Percentiles rank a stretch among this genome's conserved stretches.
phyloP scores from a whole-genome alignment of 2,329 filamentous ascomycete species.

The Hypoxylon sp. region DNA sequence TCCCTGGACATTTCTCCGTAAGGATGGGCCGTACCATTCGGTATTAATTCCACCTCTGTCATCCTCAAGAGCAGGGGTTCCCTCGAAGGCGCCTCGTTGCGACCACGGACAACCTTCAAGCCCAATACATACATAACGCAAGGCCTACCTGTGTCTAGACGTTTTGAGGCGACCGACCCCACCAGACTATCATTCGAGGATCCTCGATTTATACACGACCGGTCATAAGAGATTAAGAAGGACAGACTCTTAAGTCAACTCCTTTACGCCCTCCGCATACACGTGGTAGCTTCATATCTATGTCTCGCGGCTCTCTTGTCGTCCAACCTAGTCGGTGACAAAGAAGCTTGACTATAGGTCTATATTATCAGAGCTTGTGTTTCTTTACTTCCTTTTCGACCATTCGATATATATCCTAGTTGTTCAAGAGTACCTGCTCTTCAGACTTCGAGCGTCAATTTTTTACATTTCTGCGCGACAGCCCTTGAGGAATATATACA shows the following conservation, averaged over 20 bases:
- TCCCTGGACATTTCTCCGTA: constrained; percentile 58
- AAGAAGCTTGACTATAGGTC: constrained; percentile 27
- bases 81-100: constrained; percentile 52
- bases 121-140: constrained; percentile 52
- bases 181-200: constrained; percentile 51
- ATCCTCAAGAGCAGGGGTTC: constrained; percentile 53
- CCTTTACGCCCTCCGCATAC: constrained; percentile 33
- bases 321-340: constrained; percentile 23
- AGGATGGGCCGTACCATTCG: constrained; percentile 53
- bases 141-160: constrained; percentile 51
- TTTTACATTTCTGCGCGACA: constrained; percentile 21
- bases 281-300: constrained; percentile 37
- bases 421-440: constrained; percentile 19
- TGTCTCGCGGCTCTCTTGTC: constrained; percentile 22
- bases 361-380: constrained; percentile 22
- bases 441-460: constrained; percentile 14
- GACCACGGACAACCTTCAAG: constrained; percentile 51
- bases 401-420: constrained; percentile 30
- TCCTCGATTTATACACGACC: constrained; percentile 51
- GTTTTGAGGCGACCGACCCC: constrained; percentile 53
- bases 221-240: constrained; percentile 38
- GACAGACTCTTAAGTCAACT: constrained; percentile 35
- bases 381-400: constrained; percentile 24
- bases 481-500: constrained; percentile 13
- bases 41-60: constrained; percentile 60